These are phyloP conservation scores for Lactarius deliciosus DNA, from an alignment of 768 basidiomycete genomes.

Conservation along the genomic window DNA sequence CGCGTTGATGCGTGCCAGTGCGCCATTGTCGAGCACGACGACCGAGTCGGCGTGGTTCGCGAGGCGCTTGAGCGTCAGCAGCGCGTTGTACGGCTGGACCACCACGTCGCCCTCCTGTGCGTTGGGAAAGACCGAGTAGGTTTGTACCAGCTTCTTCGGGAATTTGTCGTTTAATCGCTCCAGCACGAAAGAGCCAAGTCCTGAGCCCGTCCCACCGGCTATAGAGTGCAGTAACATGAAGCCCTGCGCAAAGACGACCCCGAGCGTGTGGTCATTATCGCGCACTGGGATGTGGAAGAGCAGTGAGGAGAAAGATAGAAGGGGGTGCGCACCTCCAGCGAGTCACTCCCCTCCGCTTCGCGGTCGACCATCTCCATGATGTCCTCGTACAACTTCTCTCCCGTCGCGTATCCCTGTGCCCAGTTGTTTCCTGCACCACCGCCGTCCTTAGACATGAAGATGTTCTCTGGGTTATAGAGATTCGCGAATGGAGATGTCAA, in stretches of 20 bases:
- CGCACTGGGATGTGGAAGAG: not conserved
- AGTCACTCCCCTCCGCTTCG: constrained; percentile 97
- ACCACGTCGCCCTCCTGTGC: constrained; percentile 93
- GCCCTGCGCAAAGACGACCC: constrained; percentile 55
- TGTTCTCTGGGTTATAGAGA: constrained; percentile 97
- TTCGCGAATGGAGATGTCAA: constrained; percentile 83
- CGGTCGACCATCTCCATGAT: constrained; percentile 99
- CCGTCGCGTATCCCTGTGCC: constrained; percentile 91
- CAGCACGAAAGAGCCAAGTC: constrained; percentile 95
- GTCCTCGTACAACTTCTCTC: constrained; percentile 91
- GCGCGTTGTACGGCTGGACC: constrained; percentile 96
- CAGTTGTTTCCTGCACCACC: constrained; percentile 99
- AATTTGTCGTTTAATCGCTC: constrained; percentile 97
- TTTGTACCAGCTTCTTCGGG: constrained; percentile 98
- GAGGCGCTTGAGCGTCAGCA: constrained; percentile 89
- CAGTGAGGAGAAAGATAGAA: not conserved
- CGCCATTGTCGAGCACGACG: constrained; percentile 96
- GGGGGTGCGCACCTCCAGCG: constrained; percentile 69
- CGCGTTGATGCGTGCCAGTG: constrained; percentile 87
- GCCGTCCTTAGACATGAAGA: constrained; percentile 92
- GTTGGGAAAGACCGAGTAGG: constrained; percentile 98
- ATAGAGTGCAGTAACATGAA: constrained; percentile 99
- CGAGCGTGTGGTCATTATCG: not conserved
- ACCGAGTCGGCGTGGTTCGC: constrained; percentile 97
- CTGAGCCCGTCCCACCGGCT: constrained; percentile 97